Conservation (phyloP, 495 filamentous ascomycete species). For the Podospora bellae-mahoneyi region DNA sequence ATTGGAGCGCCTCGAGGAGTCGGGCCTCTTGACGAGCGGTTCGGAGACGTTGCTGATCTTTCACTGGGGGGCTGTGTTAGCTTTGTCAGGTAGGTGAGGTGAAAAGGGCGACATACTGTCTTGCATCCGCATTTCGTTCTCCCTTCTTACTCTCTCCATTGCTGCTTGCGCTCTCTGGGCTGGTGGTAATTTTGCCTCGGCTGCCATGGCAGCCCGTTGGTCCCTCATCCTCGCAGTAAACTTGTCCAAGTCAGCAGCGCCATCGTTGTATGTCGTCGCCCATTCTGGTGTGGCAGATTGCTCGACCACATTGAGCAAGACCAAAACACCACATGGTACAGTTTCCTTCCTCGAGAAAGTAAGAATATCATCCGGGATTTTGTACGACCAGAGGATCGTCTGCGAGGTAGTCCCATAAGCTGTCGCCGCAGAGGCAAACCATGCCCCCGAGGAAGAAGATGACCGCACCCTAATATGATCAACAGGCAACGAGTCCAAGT, state of each 20-base stretch:
- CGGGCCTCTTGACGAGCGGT: conserved; percentile 44
- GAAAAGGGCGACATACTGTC: conserved; percentile 36
- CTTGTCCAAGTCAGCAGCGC: conserved; percentile 36
- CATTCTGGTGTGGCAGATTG: conserved; percentile 56
- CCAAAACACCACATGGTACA: conserved; percentile 61
- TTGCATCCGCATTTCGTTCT: conserved; percentile 38
- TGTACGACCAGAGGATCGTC: conserved; percentile 59
- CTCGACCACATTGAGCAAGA: conserved; percentile 50
- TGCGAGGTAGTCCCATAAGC: conserved; percentile 51
- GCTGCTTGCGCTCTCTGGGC: conserved; percentile 45
- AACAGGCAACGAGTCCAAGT: conserved; percentile 41
- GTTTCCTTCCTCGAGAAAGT: conserved; percentile 50
- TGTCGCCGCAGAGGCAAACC: conserved; percentile 57
- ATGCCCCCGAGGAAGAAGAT: conserved; percentile 43
- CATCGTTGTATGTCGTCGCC: conserved; percentile 45
- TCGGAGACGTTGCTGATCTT: conserved; percentile 34
- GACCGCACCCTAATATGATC: conserved; percentile 39
- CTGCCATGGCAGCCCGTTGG: conserved; percentile 38
- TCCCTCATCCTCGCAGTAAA: conserved; percentile 40
- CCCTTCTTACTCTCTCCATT: conserved; percentile 34
- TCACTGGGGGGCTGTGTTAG: conserved; percentile 29
- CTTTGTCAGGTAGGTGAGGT: background rate
- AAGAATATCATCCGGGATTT: conserved; percentile 53
- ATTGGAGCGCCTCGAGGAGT: conserved; percentile 53
- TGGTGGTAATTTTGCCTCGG: conserved; percentile 47